These are phyloP conservation scores for Mucor plumbeus DNA, from an alignment of 371 early-diverging fungal genomes.

Conservation along the genomic window DNA sequence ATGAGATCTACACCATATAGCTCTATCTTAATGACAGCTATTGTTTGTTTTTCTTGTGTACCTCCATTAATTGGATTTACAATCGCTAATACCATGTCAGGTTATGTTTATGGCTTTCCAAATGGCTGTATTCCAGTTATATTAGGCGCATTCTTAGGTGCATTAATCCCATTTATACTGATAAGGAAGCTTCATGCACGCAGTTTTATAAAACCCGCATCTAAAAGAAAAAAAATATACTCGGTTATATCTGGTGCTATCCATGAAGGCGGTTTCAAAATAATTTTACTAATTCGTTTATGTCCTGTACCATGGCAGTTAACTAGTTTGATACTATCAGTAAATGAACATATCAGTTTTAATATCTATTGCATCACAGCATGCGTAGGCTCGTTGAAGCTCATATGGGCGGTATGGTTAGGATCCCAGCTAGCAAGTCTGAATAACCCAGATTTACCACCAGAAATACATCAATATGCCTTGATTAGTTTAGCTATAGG, in stretches of 20 bases:
- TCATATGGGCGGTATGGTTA: not conserved
- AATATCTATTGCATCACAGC: not conserved
- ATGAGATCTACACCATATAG: conserved; percentile 32
- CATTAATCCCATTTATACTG: not conserved
- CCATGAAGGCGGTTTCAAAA: not conserved
- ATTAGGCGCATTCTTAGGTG: not conserved
- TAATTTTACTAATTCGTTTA: not conserved
- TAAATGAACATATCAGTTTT: not conserved
- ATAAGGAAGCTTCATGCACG: not conserved
- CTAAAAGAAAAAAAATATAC: not conserved
- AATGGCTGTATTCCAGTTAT: not conserved
- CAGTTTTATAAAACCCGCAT: not conserved
- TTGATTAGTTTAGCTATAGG: not conserved
- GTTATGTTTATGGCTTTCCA: not conserved
- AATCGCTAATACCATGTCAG: not conserved
- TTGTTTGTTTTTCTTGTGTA: not conserved
- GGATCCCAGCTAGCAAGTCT: not conserved
- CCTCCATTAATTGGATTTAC: not conserved
- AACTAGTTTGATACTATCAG: not conserved
- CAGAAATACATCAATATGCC: not conserved
- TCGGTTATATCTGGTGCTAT: not conserved
- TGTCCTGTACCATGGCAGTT: not conserved
- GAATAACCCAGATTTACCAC: not conserved
- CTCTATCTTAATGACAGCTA: conserved; percentile 9
- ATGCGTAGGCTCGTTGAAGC: not conserved